These are phyloP conservation scores for Paulownia fortunei DNA, from an alignment of 257 asterid genomes.

Conservation along the genomic window DNA sequence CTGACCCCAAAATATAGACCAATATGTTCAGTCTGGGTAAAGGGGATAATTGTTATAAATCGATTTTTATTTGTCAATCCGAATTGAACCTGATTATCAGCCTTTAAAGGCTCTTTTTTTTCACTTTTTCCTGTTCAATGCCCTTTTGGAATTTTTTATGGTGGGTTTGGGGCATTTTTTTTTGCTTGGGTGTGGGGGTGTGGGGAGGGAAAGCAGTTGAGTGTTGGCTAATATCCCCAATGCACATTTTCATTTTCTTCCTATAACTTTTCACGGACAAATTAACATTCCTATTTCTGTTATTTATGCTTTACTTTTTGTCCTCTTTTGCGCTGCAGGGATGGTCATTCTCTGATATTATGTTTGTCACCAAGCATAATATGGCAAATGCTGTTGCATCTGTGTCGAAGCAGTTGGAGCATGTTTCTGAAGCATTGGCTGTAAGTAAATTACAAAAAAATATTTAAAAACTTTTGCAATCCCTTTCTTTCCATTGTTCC, in stretches of 20 bases:
- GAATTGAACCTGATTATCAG: background rate
- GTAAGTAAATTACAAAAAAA: conserved; percentile 49
- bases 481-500: conserved; percentile 3
- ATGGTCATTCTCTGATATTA: conserved; percentile 72
- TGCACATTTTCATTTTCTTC: background rate
- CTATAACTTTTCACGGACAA: background rate
- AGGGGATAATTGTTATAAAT: background rate
- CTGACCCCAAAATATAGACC: background rate
- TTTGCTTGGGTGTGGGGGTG: background rate
- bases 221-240: background rate
- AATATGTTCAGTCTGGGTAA: background rate
- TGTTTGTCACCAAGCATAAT: conserved; percentile 81
- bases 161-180: background rate
- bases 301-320: conserved; percentile 20
- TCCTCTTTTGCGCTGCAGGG: conserved; percentile 52
- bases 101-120: background rate
- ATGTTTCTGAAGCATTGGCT: conserved; percentile 72
- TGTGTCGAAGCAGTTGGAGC: conserved; percentile 79
- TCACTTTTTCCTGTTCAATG: background rate
- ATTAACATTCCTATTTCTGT: background rate
- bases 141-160: background rate
- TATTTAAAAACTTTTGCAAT: conserved; percentile 8
- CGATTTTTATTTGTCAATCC: no score
- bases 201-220: background rate
- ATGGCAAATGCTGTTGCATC: conserved; percentile 85